These are phyloP conservation scores for Dacryopinax primogenitus DNA, from an alignment of 768 basidiomycete genomes.

Conservation along the genomic window DNA sequence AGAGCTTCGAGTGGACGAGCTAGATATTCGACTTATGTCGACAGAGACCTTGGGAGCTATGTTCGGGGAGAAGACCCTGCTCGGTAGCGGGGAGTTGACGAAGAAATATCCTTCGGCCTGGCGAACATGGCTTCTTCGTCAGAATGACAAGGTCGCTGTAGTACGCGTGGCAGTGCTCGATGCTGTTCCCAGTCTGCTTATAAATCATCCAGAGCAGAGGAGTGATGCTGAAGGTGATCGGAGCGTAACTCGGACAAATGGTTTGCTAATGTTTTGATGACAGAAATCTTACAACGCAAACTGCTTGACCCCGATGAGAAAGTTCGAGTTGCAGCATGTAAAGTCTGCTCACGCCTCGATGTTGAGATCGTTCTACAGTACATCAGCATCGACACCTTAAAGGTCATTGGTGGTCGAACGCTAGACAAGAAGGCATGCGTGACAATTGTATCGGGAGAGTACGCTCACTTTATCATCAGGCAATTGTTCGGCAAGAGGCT, in stretches of 20 bases:
- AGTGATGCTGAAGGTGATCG: conserved; percentile 63
- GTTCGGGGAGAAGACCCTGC: conserved; percentile 55
- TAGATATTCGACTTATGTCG: conserved; percentile 60
- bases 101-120: conserved; percentile 74
- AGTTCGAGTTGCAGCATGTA: conserved; percentile 74
- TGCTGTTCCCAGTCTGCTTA: conserved; percentile 45
- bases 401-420: conserved; percentile 53
- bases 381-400: conserved; percentile 50
- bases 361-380: conserved; percentile 84
- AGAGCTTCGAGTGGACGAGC: conserved; percentile 65
- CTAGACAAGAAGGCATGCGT: conserved; percentile 69
- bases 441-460: neutral
- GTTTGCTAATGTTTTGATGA: too few relatives aligned
- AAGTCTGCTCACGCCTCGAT: conserved; percentile 67
- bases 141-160: conserved; percentile 55
- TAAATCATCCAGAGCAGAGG: conserved; percentile 52
- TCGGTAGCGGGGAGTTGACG: conserved; percentile 51
- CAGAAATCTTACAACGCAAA: conserved; percentile 51
- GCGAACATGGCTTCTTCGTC: conserved; percentile 67
- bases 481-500: conserved; percentile 44
- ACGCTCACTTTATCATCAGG: conserved; percentile 21
- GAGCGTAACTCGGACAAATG: too few relatives aligned
- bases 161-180: conserved; percentile 76
- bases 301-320: conserved; percentile 82
- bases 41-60: conserved; percentile 81